Evolutionary conservation across 371 early-diverging fungal genomes (phyloP).

Genomic region (Blyttiomyces sp.): DNA sequence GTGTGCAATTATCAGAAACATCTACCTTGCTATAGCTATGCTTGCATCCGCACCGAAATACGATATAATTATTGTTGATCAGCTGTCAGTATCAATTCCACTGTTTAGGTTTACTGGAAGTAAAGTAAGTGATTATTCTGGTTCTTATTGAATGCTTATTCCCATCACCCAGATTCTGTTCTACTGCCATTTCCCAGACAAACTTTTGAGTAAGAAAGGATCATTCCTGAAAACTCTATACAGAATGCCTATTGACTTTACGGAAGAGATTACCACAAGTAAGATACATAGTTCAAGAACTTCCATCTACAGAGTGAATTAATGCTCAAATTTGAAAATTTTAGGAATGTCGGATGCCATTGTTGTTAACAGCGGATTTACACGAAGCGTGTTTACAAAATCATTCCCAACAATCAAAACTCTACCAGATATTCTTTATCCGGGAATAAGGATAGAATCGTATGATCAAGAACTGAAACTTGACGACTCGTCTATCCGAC

Average conservation of each 20-base stretch:
- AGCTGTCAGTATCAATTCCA: slow-evolving; percentile 83
- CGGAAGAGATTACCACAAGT: slow-evolving; percentile 87
- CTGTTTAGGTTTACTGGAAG: slow-evolving; percentile 63
- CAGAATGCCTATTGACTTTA: slow-evolving; percentile 73
- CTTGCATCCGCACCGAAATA: not conserved
- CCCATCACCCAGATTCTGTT: slow-evolving; percentile 63
- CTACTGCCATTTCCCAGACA: slow-evolving; percentile 97
- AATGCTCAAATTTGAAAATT: no score
- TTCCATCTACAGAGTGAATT: no score
- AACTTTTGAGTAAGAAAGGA: slow-evolving; percentile 63
- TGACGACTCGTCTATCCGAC: slow-evolving; percentile 50
- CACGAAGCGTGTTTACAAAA: slow-evolving; percentile 67
- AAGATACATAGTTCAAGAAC: slow-evolving; percentile 12
- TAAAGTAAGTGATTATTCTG: slow-evolving; percentile 42
- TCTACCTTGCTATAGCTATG: slow-evolving; percentile 58
- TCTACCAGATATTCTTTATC: slow-evolving; percentile 75
- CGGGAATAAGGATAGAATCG: slow-evolving; percentile 72
- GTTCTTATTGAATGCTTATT: not conserved
- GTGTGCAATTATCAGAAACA: slow-evolving; percentile 76
- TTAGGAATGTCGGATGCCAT: slow-evolving; percentile 82
- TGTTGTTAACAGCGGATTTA: slow-evolving; percentile 88
- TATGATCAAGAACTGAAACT: slow-evolving; percentile 63
- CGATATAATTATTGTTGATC: slow-evolving; percentile 87
- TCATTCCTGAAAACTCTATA: slow-evolving; percentile 69
- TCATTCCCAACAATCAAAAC: slow-evolving; percentile 65